Evolutionary conservation across 164 flowering plant genomes (phyloP).

Genomic region (Magnolia officinalis): DNA sequence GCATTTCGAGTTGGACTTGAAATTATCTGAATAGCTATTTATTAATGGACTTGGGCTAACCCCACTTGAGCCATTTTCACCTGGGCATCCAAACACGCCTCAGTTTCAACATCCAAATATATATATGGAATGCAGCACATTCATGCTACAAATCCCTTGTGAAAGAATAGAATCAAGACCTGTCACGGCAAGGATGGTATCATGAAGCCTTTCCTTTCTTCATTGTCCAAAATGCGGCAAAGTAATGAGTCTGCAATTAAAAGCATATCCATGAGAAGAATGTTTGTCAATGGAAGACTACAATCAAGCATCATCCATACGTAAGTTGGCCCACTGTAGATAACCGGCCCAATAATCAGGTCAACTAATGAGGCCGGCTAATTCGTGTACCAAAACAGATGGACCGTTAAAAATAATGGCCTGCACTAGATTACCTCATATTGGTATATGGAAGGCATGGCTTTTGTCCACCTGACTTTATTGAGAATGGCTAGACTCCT

Average conservation of each 20-base stretch:
- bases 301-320: too few relatives aligned
- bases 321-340: too few relatives aligned
- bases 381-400: too few relatives aligned
- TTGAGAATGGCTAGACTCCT: too few relatives aligned
- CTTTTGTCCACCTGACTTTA: too few relatives aligned
- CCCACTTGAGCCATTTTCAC: not conserved
- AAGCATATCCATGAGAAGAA: not conserved
- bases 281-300: not conserved
- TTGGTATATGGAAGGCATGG: too few relatives aligned
- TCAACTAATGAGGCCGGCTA: too few relatives aligned
- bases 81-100: not conserved
- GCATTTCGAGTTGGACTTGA: not conserved
- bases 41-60: not conserved
- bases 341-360: too few relatives aligned
- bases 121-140: not conserved
- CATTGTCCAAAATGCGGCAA: constrained; percentile 90
- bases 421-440: too few relatives aligned
- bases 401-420: too few relatives aligned
- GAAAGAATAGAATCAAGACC: not conserved
- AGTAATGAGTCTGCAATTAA: constrained; percentile 70
- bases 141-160: constrained; percentile 1
- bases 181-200: not conserved
- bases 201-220: constrained; percentile 31
- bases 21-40: not conserved
- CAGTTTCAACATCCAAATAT: not conserved